These are phyloP conservation scores for Magnaporthales sp. DNA, from an alignment of 2,329 filamentous ascomycete species.

Conservation along the genomic window DNA sequence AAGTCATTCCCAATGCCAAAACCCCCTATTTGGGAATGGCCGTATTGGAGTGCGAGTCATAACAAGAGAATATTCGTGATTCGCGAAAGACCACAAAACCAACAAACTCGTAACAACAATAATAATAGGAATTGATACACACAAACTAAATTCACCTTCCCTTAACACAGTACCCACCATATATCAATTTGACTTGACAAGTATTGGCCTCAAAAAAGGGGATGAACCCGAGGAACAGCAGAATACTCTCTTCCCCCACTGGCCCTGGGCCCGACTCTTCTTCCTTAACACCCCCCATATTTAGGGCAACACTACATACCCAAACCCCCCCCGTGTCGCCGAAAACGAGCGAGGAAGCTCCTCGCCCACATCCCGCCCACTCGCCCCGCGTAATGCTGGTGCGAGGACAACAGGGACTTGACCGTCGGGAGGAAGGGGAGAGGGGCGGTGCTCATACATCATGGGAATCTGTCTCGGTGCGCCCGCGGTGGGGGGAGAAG, in stretches of 20 bases:
- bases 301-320: too few species aligned
- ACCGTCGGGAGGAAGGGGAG: background rate
- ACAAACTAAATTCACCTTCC: too few species aligned
- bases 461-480: background rate
- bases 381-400: background rate
- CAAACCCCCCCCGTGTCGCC: background rate
- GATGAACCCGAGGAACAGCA: too few species aligned
- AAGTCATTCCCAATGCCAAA: background rate
- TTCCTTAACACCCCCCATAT: too few species aligned
- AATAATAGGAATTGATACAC: too few species aligned
- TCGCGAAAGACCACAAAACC: background rate
- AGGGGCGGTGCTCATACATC: background rate
- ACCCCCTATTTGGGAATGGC: background rate
- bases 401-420: background rate
- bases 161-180: too few species aligned
- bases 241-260: too few species aligned
- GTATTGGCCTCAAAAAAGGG: too few species aligned
- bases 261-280: too few species aligned
- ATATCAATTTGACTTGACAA: too few species aligned
- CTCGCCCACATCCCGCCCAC: background rate
- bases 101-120: too few species aligned
- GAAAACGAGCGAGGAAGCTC: background rate
- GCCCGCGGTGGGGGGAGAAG: background rate
- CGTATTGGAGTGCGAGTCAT: background rate
- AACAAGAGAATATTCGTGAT: background rate